Conservation (phyloP, 2,329 filamentous ascomycete genomes). For the Coniochaeta prunicola region DNA sequence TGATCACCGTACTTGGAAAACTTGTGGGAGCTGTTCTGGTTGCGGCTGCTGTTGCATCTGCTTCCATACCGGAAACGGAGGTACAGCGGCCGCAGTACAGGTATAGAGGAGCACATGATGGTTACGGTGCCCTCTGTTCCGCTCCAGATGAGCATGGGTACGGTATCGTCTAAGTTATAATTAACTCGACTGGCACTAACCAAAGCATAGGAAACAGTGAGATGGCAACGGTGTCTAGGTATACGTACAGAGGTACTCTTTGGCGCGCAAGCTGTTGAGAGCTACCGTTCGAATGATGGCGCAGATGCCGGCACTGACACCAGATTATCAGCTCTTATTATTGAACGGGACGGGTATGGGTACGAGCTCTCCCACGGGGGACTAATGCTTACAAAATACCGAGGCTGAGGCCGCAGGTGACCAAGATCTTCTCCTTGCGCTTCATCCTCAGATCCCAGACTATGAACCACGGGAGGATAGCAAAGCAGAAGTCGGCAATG, state of each 20-base stretch:
- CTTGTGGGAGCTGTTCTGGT: not conserved
- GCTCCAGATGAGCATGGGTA: slow-evolving; percentile 25
- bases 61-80: not conserved
- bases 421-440: slow-evolving; percentile 29
- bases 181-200: not conserved
- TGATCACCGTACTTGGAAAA: not conserved
- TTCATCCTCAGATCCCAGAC: slow-evolving; percentile 34
- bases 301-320: slow-evolving; percentile 17
- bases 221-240: slow-evolving; percentile 6
- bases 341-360: not conserved
- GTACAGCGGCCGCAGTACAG: slow-evolving; percentile 26
- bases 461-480: slow-evolving; percentile 29
- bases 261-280: slow-evolving; percentile 12
- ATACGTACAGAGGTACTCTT: slow-evolving; percentile 16
- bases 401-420: slow-evolving; percentile 28
- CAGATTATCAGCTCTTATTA: not conserved
- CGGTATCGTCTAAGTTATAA: slow-evolving; percentile 17
- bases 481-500: slow-evolving; percentile 25
- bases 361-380: not conserved
- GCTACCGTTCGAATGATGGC: slow-evolving; percentile 18
- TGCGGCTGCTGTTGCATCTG: not conserved
- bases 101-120: slow-evolving; percentile 26
- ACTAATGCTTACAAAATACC: slow-evolving; percentile 31
- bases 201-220: slow-evolving; percentile 6
- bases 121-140: slow-evolving; percentile 24